phyloP scores from a whole-genome alignment of 495 filamentous ascomycete genomes.

The Neurospora cerealis region DNA sequence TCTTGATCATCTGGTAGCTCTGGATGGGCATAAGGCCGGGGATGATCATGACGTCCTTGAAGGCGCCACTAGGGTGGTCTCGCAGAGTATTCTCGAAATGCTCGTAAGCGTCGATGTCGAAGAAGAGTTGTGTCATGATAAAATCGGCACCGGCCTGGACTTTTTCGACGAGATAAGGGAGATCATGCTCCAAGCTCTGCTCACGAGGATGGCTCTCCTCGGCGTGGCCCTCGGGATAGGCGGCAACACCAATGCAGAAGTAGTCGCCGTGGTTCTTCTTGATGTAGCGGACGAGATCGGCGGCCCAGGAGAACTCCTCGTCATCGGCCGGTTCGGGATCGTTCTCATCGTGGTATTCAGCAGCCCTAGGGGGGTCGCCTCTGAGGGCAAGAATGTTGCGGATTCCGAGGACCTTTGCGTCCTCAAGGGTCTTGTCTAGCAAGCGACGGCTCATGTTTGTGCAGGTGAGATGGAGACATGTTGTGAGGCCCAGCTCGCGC shows the following conservation, averaged over 20 bases:
- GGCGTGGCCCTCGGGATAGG: constrained; percentile 94
- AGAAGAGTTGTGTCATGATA: constrained; percentile 99
- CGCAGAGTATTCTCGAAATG: constrained; percentile 69
- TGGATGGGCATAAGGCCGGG: constrained; percentile 97
- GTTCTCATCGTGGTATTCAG: constrained; percentile 63
- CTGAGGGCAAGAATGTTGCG: constrained; percentile 89
- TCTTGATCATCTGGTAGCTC: constrained; percentile 86
- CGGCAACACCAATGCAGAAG: constrained; percentile 92
- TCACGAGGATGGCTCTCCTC: constrained; percentile 70
- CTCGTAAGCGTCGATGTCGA: constrained; percentile 72
- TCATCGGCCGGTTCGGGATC: constrained; percentile 37
- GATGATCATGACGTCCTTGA: constrained; percentile 83
- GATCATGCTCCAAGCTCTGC: constrained; percentile 69
- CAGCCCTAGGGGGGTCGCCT: constrained; percentile 84
- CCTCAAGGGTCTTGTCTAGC: constrained; percentile 81
- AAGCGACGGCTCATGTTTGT: constrained; percentile 89
- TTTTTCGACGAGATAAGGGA: constrained; percentile 89
- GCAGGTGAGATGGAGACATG: constrained; percentile 91
- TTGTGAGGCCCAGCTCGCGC: constrained; percentile 80
- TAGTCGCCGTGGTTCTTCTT: constrained; percentile 77
- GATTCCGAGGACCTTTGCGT: constrained; percentile 87
- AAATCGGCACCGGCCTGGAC: constrained; percentile 88
- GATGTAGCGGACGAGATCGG: constrained; percentile 88
- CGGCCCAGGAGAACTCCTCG: constrained; percentile 72
- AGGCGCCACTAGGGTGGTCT: constrained; percentile 72